These are phyloP conservation scores for Euphorbia pulcherrima DNA, from an alignment of 345 rosid species.

Conservation along the genomic window DNA sequence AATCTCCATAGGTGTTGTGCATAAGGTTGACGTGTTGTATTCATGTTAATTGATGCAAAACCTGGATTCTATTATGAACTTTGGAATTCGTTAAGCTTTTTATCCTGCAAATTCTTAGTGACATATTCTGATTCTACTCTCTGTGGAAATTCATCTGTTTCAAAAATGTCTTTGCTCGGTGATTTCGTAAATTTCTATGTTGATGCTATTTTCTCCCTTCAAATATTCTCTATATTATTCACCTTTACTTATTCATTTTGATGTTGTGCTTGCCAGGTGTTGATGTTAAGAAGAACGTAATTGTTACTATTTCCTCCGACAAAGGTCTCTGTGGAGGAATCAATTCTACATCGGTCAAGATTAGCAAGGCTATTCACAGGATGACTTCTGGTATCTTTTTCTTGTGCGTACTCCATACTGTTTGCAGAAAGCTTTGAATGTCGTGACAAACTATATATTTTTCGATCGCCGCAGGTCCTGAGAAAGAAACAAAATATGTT, in stretches of 20 bases:
- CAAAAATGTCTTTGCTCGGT: background rate
- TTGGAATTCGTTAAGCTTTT: background rate
- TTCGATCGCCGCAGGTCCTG: constrained; percentile 58
- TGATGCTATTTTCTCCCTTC: background rate
- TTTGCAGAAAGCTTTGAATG: background rate
- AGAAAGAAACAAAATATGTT: constrained; percentile 74
- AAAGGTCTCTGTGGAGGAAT: constrained; percentile 99
- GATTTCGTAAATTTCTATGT: background rate
- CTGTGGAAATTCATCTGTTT: background rate
- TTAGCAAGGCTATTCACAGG: constrained; percentile 67
- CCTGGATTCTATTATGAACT: background rate
- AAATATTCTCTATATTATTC: background rate
- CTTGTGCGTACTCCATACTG: background rate
- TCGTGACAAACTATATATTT: constrained; percentile 14
- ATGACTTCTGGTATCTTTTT: constrained; percentile 58
- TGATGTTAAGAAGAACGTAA: constrained; percentile 92
- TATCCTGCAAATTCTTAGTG: background rate
- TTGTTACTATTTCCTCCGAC: constrained; percentile 86
- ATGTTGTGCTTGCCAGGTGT: constrained; percentile 44
- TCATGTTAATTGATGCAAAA: background rate
- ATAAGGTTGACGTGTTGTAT: background rate
- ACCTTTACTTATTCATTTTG: background rate
- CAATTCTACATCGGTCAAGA: constrained; percentile 83
- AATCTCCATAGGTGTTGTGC: background rate
- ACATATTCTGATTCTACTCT: background rate